phyloP scores from a whole-genome alignment of 1,139 yeast genomes.

The Geotrichum aggregatum region DNA sequence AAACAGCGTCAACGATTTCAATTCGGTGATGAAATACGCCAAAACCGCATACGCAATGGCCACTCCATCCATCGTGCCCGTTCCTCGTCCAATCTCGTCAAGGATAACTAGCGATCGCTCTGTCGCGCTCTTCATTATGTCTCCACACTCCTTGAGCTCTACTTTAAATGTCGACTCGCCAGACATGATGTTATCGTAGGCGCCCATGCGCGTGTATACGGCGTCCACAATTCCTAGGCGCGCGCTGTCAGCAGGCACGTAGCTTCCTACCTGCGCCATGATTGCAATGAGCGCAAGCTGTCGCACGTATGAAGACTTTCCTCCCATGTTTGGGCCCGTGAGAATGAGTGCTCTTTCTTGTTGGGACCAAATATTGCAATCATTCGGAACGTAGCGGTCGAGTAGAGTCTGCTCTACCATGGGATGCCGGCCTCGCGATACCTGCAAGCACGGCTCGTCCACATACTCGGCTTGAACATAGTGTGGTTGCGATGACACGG shows the following conservation, averaged over 20 bases:
- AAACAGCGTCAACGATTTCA: constrained; percentile 60
- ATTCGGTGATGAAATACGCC: constrained; percentile 50
- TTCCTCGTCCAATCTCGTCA: constrained; percentile 69
- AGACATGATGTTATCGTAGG: constrained; percentile 60
- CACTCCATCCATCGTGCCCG: constrained; percentile 86
- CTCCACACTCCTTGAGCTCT: constrained; percentile 63
- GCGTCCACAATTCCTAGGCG: constrained; percentile 57
- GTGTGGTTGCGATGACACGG: constrained; percentile 50
- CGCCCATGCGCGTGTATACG: constrained; percentile 58
- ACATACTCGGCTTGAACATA: constrained; percentile 57
- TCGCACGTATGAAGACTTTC: constrained; percentile 65
- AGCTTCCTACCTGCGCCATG: constrained; percentile 89
- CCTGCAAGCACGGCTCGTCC: constrained; percentile 50
- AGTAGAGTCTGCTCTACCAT: constrained; percentile 55
- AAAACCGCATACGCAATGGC: constrained; percentile 79
- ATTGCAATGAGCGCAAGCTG: constrained; percentile 58
- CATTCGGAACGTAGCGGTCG: constrained; percentile 62
- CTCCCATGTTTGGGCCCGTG: constrained; percentile 78
- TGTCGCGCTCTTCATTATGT: constrained; percentile 50
- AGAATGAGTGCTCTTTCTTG: constrained; percentile 48
- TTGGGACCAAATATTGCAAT: constrained; percentile 45
- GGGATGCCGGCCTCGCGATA: constrained; percentile 71
- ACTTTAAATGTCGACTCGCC: constrained; percentile 77
- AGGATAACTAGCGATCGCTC: constrained; percentile 53
- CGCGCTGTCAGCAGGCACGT: constrained; percentile 63